These are phyloP conservation scores for Saccharomycopsis schoenii DNA, from an alignment of 805 yeast species.

Conservation along the genomic window DNA sequence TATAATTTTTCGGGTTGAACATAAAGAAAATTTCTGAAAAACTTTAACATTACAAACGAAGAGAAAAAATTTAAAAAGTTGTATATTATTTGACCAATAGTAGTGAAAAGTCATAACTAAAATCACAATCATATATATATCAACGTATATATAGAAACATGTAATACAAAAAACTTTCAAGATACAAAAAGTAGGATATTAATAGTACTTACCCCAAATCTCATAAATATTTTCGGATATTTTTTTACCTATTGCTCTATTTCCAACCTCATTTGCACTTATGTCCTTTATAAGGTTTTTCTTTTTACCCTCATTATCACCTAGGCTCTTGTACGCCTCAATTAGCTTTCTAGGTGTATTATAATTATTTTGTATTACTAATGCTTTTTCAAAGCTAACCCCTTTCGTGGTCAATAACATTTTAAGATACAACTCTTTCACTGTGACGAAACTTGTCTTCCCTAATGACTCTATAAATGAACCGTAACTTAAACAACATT, in stretches of 20 bases:
- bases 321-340: slow-evolving; percentile 30
- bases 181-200: background rate
- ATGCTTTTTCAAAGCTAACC: slow-evolving; percentile 76
- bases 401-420: slow-evolving; percentile 79
- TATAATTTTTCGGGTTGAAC: background rate
- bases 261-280: slow-evolving; percentile 11
- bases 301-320: slow-evolving; percentile 7
- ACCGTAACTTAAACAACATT: slow-evolving; percentile 38
- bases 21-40: background rate
- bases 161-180: background rate
- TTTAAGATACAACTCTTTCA: slow-evolving; percentile 62
- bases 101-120: background rate
- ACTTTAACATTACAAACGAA: background rate
- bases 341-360: slow-evolving; percentile 62
- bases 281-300: slow-evolving; percentile 3
- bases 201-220: slow-evolving; percentile 13
- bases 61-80: background rate
- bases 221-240: slow-evolving; percentile 13
- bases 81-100: background rate
- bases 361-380: slow-evolving; percentile 57
- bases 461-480: slow-evolving; percentile 60
- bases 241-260: slow-evolving; percentile 14
- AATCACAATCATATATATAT: background rate
- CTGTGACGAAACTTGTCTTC: slow-evolving; percentile 60
- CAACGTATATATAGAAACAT: background rate